Evolutionary conservation across 2,329 filamentous ascomycete genomes (phyloP), one percentile per base, ranked within the genome.

Genomic region (Aspergillus japonicus): DNA sequence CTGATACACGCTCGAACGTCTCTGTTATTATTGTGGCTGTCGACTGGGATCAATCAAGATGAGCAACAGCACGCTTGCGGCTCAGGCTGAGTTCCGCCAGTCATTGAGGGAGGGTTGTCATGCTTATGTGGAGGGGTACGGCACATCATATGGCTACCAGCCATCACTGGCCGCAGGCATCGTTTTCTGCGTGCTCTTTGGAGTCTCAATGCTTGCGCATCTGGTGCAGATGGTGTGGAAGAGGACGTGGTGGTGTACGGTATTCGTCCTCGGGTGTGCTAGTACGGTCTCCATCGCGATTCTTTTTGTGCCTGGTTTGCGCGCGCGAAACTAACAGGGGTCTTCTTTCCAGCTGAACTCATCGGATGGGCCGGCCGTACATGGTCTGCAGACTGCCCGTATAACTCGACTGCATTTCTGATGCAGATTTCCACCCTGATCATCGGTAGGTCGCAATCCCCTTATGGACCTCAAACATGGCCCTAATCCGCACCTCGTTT

Each of bases 321-420:
- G 26, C 26, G 26, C 26, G 26, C 56, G 42, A 31, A 42, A 47
- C 54, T 58, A 19, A 63, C 24, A 31, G 5, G 16, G 5, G 56
- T 47, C 51, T 33, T 29, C 26, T 29, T 29, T 50, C 31, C 51
- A 74, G 71, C 64, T 31, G 81, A 83, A 63, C 61, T 80, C 10
- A 69, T 82, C 48, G 81, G 81, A 35, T 83, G 81, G 81, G 76
- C 74, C 2, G 80, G 75, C 12, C 75, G 81, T 33, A 76, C 79
- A 3, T 83, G 80, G 78, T 81, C 80, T 10, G 69, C 78, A 16
- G 65, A 78, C 52, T 83, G 81, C 56, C 79, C 80, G 1, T 83
- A 83, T 65, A 82, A 81, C 66, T 59, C 69, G 12, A 76, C 76
- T 14, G 79, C 81, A 12, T 83, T 82, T 58, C 68, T 83, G 5